Base-by-base conservation (phyloP, 2,329 filamentous ascomycete species). In the Ramularia endophylla region DNA sequence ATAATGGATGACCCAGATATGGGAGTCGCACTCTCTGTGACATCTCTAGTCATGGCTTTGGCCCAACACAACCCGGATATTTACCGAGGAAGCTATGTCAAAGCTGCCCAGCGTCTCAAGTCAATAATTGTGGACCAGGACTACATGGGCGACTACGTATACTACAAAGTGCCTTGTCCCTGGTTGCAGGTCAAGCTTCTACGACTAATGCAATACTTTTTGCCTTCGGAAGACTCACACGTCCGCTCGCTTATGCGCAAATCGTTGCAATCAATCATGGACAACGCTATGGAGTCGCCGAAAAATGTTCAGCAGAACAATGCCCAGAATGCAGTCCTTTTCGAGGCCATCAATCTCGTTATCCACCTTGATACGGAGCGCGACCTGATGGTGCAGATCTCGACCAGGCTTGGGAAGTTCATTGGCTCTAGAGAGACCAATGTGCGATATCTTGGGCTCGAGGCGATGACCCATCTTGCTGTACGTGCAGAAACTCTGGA, bases 241-340 rank as follows among this genome's bases (percentile, higher is more conserved):
- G 81, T 95, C 29, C 85, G 90, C 42, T 83, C 87, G 32, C 82
- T 98, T 68, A 92, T 98, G 50, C 83, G 92, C 34, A 85, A 95
- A 60, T 90, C 89, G 1, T 68, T 98, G 35, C 86, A 94, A 62
- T 87, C 84, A 63, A 94, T 97, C 33, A 74, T 98, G 62, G 87
- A 95, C 57, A 73, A 87, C 27, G 90, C 92, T 1, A 82, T 94
- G 72, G 90, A 97, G 60, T 82, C 87, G 60, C 92, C 87, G 39
- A 98, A 97, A 69, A 98, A 98, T 57, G 92, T 98, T 12, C 92
- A 98, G 66, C 92, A 98, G 62, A 98, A 98, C 65, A 98, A 98
- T 61, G 92, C 92, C 0, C 92, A 97, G 60, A 98, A 98, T 59
- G 92, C 92, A 0, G 88, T 98, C 11, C 74, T 98, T 1, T 98